Conservation (phyloP, 2,329 filamentous ascomycete genomes). For the Thermomyces lanuginosus region DNA sequence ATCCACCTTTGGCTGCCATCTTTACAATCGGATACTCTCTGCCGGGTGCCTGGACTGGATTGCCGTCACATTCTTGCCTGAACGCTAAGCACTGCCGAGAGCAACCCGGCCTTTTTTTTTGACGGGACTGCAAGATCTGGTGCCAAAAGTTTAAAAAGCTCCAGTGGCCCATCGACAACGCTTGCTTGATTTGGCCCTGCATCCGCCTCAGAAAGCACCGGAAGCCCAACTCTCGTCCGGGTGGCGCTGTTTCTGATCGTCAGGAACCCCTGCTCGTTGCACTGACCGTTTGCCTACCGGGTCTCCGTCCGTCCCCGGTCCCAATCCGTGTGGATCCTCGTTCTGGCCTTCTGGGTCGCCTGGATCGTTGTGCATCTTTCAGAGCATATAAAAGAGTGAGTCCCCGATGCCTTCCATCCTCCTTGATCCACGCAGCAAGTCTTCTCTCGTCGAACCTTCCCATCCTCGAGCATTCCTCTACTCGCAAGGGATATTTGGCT, state of each 20-base stretch:
- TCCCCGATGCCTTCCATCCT: not conserved
- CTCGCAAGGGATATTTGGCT: conserved; percentile 1
- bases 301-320: not conserved
- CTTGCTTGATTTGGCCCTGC: conserved; percentile 12
- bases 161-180: conserved; percentile 20
- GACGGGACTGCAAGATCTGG: conserved; percentile 7
- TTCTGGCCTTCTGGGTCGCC: conserved; percentile 2
- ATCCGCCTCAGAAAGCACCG: conserved; percentile 13
- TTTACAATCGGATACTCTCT: no score
- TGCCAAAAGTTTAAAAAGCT: conserved; percentile 19
- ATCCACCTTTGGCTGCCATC: no score
- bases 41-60: conserved; percentile 9
- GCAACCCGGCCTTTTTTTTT: conserved; percentile 7
- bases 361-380: conserved; percentile 1
- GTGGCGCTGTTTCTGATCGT: conserved; percentile 1
- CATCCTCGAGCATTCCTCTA: not conserved
- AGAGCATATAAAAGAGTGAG: conserved; percentile 5
- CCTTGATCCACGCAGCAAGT: conserved; percentile 1
- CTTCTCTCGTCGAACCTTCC: not conserved
- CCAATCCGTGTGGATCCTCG: not conserved
- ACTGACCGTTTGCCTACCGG: conserved; percentile 4
- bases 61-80: conserved; percentile 19
- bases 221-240: no score
- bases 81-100: conserved; percentile 7
- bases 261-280: conserved; percentile 3